These are phyloP conservation scores for Ceratopteris richardii DNA, from an alignment of 75 land plant genomes.

Conservation along the genomic window DNA sequence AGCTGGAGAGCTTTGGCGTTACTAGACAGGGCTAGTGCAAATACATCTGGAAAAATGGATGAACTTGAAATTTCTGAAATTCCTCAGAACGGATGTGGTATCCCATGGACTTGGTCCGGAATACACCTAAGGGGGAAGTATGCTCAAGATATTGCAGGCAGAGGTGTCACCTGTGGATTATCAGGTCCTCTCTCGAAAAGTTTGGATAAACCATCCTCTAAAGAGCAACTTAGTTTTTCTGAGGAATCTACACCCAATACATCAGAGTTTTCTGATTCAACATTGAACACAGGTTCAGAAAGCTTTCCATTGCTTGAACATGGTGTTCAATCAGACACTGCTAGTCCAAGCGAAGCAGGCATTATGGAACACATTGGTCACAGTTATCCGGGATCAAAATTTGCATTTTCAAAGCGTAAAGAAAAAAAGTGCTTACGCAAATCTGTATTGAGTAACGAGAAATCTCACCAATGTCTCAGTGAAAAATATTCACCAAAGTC, in stretches of 20 bases:
- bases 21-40: background rate
- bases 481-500: conserved; percentile 85
- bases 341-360: conserved; percentile 21
- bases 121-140: conserved; percentile 65
- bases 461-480: conserved; percentile 33
- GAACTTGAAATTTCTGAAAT: conserved; percentile 40
- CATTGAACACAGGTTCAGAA: conserved; percentile 46
- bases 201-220: conserved; percentile 14
- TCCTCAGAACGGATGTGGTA: conserved; percentile 71
- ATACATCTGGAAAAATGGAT: conserved; percentile 13
- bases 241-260: conserved; percentile 16
- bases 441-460: conserved; percentile 7
- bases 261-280: conserved; percentile 38
- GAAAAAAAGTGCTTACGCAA: background rate
- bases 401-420: conserved; percentile 36
- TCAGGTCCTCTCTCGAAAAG: conserved; percentile 46
- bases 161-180: conserved; percentile 64
- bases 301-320: conserved; percentile 58
- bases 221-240: conserved; percentile 9
- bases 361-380: conserved; percentile 21
- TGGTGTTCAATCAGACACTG: conserved; percentile 41
- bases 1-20: background rate
- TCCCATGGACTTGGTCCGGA: conserved; percentile 83
- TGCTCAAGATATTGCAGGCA: conserved; percentile 60
- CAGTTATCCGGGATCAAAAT: conserved; percentile 31